phyloP scores from a whole-genome alignment of 2,329 filamentous ascomycete genomes.

The Diaporthe humulicola region DNA sequence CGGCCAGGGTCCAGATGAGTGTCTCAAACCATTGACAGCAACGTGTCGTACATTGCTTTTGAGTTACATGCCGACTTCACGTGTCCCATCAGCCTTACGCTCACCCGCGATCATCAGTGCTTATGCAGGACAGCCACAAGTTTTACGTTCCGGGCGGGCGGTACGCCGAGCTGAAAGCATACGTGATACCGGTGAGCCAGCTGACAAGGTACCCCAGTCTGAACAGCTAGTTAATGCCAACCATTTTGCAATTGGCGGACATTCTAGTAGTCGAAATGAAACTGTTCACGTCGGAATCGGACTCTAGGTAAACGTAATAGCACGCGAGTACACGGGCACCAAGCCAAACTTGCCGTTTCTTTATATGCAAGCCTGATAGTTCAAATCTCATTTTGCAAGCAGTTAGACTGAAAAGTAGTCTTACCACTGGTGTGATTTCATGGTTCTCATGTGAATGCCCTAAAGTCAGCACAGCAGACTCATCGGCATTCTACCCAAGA shows the following conservation, averaged over 20 bases:
- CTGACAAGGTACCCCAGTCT: neutral
- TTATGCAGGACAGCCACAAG: neutral
- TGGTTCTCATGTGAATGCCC: neutral
- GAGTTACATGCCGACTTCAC: neutral
- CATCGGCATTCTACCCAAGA: neutral
- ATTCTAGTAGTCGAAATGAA: neutral
- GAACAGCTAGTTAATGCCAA: neutral
- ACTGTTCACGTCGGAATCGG: neutral
- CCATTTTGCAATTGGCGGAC: neutral
- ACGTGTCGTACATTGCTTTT: neutral
- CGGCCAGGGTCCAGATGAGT: neutral
- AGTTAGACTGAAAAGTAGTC: neutral
- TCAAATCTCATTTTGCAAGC: neutral
- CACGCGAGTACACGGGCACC: neutral
- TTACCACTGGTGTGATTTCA: neutral
- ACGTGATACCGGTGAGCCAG: neutral
- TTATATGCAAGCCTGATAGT: neutral
- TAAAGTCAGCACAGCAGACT: neutral
- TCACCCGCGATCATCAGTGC: neutral
- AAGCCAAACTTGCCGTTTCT: neutral
- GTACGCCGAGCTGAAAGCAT: conserved; percentile 1
- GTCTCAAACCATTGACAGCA: neutral
- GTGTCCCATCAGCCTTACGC: neutral
- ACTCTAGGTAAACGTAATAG: neutral
- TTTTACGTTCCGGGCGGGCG: neutral